Percentiles rank a stretch among this genome's conserved stretches.
Evolutionary conservation across 2,329 filamentous ascomycete genomes (phyloP).

Genomic region (Fusarium napiforme): DNA sequence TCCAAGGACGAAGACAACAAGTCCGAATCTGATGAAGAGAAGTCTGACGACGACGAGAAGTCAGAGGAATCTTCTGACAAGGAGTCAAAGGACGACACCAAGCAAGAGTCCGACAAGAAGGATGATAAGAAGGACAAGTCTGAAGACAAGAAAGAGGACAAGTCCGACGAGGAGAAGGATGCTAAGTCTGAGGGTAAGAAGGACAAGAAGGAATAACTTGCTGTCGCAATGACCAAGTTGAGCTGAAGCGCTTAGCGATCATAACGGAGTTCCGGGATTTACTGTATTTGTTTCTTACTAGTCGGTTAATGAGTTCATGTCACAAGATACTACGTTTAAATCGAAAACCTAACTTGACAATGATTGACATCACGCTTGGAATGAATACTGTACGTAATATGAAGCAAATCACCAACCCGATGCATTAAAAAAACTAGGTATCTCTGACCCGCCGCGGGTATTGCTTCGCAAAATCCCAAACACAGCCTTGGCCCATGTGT

Average conservation of each 20-base stretch:
- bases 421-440: constrained; percentile 46
- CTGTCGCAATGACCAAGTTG: neutral
- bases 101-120: constrained; percentile 36
- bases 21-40: constrained; percentile 2
- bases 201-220: constrained; percentile 20
- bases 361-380: neutral
- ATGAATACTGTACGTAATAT: neutral
- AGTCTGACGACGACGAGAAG: constrained; percentile 18
- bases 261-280: constrained; percentile 20
- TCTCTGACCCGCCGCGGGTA: constrained; percentile 39
- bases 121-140: constrained; percentile 4
- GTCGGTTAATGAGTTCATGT: constrained; percentile 19
- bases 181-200: constrained; percentile 19
- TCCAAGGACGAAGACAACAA: neutral
- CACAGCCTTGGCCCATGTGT: constrained; percentile 30
- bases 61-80: constrained; percentile 9
- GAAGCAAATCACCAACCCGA: constrained; percentile 37
- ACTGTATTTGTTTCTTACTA: neutral
- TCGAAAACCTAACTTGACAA: too few relatives aligned
- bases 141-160: constrained; percentile 5
- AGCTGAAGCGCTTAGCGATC: constrained; percentile 18
- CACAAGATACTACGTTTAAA: neutral
- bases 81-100: constrained; percentile 32
- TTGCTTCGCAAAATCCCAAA: constrained; percentile 41
- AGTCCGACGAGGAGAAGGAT: neutral